Base-by-base conservation (phyloP, 768 basidiomycete genomes). In the Amanita pallidorosea region DNA sequence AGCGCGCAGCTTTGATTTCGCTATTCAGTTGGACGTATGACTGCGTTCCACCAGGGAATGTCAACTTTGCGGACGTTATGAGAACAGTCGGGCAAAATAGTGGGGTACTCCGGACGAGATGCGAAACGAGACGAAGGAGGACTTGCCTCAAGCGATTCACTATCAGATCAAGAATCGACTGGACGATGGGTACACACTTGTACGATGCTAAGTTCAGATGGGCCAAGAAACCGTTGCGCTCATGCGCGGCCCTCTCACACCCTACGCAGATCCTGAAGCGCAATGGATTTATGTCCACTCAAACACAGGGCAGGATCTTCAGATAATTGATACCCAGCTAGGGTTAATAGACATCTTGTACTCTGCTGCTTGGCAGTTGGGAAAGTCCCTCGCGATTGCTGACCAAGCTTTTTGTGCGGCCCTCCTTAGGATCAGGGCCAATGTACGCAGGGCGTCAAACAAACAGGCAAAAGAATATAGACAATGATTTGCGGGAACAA, bases 11-110 rank as follows among this genome's bases (percentile, higher is more conserved):
- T 8, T 18, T 50, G 29, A 7, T 38, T 27, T 50, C 49, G 20
- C 36, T 50, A 31, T 41, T 25, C 40, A 50, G 49, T 27, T 50
- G 49, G 49, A 50, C 49, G 9, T 50, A 50, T 5, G 25, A 50
- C 17, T 38, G 35, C 12, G 5, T 50, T 20, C 31, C 49, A 15
- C 35, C 38, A 13, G 40, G 18, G 36, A 20, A 40, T 18, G 31
- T 31, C 36, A 43, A 38, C 15, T 29, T 50, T 20, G 49, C 25
- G 12, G 49, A 43, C 18, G 20, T n/a, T n/a, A n/a, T 38, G 37
- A 18, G 1, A 5, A 3, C 7, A 8, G 17, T 38, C 5, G 37
- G 37, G 20, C 7, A 38, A 17, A 38, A 38, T 38, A 7, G n/a
- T 38, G 37, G 11, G 4, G 6, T 38, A n/a, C 37, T 18, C 17